Conservation (phyloP, 2,329 filamentous ascomycete species). For the Knoxdaviesia proteae region DNA sequence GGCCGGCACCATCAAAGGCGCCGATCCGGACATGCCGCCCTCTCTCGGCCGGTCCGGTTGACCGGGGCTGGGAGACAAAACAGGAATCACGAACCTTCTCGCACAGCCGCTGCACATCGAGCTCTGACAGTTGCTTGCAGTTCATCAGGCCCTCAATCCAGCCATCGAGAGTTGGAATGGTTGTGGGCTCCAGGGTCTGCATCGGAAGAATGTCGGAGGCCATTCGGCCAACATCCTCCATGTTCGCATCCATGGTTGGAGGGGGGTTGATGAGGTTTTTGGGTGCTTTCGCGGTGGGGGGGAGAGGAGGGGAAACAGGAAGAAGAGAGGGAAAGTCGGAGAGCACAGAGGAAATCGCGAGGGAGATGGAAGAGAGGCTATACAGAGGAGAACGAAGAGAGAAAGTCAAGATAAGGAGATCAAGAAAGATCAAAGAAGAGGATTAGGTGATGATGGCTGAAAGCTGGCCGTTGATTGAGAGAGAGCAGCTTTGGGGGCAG, state of each 20-base stretch:
- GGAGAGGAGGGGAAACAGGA: neutral
- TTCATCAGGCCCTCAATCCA: conserved; percentile 98
- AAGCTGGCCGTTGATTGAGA: too few species aligned
- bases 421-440: too few species aligned
- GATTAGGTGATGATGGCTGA: too few species aligned
- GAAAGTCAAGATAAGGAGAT: too few species aligned
- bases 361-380: too few species aligned
- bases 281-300: conserved; percentile 3
- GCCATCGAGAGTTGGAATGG: conserved; percentile 81
- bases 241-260: conserved; percentile 72
- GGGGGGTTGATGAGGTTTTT: conserved; percentile 2
- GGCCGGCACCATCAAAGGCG: too few species aligned
- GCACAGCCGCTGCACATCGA: conserved; percentile 88
- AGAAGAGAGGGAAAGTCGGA: neutral
- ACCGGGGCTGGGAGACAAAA: neutral
- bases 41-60: too few species aligned
- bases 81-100: conserved; percentile 52
- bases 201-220: conserved; percentile 58
- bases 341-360: too few species aligned
- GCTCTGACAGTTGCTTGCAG: conserved; percentile 94
- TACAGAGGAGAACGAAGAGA: too few species aligned
- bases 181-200: conserved; percentile 52
- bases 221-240: conserved; percentile 89
- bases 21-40: too few species aligned
- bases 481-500: too few species aligned